Evolutionary conservation across 2,329 filamentous ascomycete species (phyloP).

Genomic region (Clonostachys sp.): DNA sequence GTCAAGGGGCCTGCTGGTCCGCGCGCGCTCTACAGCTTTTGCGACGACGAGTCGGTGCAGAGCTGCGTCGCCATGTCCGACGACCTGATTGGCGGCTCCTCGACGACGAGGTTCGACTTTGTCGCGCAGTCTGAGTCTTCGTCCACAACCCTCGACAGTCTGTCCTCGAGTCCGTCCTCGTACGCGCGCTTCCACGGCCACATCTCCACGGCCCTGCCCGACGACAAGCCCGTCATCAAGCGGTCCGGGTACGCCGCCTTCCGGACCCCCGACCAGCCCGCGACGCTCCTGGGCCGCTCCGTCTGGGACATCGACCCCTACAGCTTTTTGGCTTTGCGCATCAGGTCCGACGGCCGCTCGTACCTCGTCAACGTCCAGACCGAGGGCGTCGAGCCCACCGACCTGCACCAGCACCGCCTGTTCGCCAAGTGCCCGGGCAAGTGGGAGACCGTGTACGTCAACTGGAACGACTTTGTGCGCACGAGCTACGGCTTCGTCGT

Average conservation of each 20-base stretch:
- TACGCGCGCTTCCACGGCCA: constrained; percentile 81
- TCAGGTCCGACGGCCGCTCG: constrained; percentile 85
- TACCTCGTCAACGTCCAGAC: constrained; percentile 97
- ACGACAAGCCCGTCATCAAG: constrained; percentile 67
- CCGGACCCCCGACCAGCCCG: constrained; percentile 71
- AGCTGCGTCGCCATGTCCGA: constrained; percentile 80
- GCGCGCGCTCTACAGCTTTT: constrained; percentile 61
- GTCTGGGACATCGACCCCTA: constrained; percentile 91
- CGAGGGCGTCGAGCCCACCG: constrained; percentile 88
- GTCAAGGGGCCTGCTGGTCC: constrained; percentile 61
- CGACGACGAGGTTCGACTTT: constrained; percentile 67
- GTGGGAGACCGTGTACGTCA: constrained; percentile 94
- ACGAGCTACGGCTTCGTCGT: constrained; percentile 91
- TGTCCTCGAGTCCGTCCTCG: too few species aligned
- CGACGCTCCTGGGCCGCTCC: constrained; percentile 80
- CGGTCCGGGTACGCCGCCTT: constrained; percentile 87
- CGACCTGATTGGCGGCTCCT: constrained; percentile 80
- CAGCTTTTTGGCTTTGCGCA: constrained; percentile 76
- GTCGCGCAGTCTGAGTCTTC: too few species aligned
- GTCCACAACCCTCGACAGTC: too few species aligned
- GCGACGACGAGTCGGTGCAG: constrained; percentile 35
- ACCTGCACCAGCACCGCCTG: constrained; percentile 90
- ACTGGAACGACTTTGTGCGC: constrained; percentile 88
- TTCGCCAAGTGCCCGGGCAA: constrained; percentile 74
- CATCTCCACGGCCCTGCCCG: constrained; percentile 82